A percentile compares a stretch with the other conserved stretches of the same genome.
phyloP scores from a whole-genome alignment of 2,329 filamentous ascomycete genomes.

The Penicillium corylophilum region DNA sequence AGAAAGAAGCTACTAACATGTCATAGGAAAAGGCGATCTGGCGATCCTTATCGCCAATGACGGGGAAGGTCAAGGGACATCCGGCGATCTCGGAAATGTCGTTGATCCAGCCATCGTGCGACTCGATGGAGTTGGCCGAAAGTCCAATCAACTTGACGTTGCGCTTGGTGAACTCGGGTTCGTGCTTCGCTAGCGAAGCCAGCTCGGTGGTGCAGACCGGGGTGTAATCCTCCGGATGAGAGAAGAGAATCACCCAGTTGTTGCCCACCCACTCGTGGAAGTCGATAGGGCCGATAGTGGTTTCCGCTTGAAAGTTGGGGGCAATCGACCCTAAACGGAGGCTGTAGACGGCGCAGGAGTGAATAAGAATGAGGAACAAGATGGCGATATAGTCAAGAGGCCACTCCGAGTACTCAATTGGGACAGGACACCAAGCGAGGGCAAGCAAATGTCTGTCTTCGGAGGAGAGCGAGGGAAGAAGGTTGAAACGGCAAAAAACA shows the following conservation, averaged over 20 bases:
- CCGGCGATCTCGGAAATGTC: not conserved
- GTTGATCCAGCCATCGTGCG: not conserved
- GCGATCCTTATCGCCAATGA: conserved; percentile 1
- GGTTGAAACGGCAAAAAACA: too few species aligned
- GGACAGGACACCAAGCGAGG: not conserved
- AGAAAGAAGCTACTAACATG: not conserved
- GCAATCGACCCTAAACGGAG: not conserved
- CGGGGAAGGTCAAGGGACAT: not conserved
- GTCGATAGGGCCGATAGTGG: not conserved
- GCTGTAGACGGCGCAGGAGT: not conserved
- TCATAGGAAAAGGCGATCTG: not conserved
- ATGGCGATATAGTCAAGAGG: not conserved
- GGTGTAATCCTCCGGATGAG: not conserved
- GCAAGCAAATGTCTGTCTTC: not conserved
- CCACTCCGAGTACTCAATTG: not conserved
- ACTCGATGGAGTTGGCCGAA: not conserved
- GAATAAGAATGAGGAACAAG: not conserved
- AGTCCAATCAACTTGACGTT: not conserved
- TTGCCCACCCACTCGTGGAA: not conserved
- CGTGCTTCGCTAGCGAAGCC: not conserved
- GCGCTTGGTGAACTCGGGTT: not conserved
- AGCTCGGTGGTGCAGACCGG: not conserved
- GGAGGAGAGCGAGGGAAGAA: too few species aligned
- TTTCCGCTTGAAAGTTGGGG: not conserved
- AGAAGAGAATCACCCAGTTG: not conserved